A percentile compares a stretch with the other conserved stretches of the same genome.
These are phyloP conservation scores for Aureobasidium sp. DNA, from an alignment of 2,329 filamentous ascomycete genomes.

Conservation along the genomic window DNA sequence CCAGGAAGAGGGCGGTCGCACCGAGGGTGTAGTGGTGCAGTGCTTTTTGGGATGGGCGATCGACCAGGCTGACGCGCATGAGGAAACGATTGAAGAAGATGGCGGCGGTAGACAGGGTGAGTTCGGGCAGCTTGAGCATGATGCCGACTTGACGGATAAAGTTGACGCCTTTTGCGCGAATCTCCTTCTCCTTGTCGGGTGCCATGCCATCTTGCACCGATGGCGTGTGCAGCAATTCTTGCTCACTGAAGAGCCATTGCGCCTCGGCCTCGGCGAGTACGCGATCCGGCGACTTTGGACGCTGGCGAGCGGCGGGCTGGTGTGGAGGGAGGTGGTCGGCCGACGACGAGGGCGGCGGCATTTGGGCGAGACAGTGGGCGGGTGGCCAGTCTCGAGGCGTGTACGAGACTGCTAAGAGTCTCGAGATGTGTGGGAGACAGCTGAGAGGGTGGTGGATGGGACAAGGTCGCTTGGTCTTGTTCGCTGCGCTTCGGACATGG, in stretches of 20 bases:
- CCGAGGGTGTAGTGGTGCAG: conserved; percentile 92
- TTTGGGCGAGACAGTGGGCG: neutral
- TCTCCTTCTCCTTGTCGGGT: conserved; percentile 65
- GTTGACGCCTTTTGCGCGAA: conserved; percentile 85
- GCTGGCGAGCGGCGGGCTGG: conserved; percentile 32
- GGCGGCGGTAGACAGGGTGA: conserved; percentile 83
- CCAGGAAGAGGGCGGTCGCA: conserved; percentile 83
- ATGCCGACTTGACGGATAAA: conserved; percentile 94
- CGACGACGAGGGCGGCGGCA: conserved; percentile 13
- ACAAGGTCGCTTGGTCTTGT: too few species aligned
- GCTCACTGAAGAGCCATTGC: conserved; percentile 85
- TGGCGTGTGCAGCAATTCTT: conserved; percentile 74
- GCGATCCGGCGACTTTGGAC: conserved; percentile 29
- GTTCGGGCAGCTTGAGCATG: conserved; percentile 82
- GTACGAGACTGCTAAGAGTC: neutral
- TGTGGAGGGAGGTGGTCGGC: conserved; percentile 25
- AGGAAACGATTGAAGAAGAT: conserved; percentile 95
- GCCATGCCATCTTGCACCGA: conserved; percentile 75
- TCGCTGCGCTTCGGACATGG: neutral
- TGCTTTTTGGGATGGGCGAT: conserved; percentile 56
- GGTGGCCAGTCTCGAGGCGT: neutral
- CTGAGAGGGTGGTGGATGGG: neutral
- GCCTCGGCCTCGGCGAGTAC: conserved; percentile 47
- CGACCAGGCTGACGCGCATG: conserved; percentile 77
- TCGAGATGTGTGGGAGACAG: neutral